Evolutionary conservation across 2,329 filamentous ascomycete species (phyloP), one percentile per base, ranked within the genome.

Genomic region (Fusarium pseudograminearum): DNA sequence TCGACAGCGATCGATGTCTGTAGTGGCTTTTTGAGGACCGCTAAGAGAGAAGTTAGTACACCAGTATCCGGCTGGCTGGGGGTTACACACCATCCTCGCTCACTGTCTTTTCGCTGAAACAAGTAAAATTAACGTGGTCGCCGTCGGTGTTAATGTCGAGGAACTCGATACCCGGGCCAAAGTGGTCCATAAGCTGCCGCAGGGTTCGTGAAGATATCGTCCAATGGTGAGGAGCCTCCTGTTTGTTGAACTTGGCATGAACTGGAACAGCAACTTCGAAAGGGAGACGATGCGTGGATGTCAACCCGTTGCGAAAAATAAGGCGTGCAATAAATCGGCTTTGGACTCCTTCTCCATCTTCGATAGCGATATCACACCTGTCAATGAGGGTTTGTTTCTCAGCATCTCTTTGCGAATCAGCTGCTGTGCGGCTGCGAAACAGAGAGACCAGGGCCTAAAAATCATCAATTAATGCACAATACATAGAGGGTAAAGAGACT

Each of bases 1-100:
- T 93, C 91, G 16, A 94, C 86, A 2, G 91, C 88, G 65, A 95
- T 92, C 31, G 91, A 92, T 12, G 92, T 95, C 72, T 93, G 91
- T 2, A 95, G 83, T 8, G 92, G 92, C 75, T 94, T 93, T 76
- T 93, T 94, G 45, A 94, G 80, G 18, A 93, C 89, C 73, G 92
- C 91, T 91, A 20, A 31, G 7, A 14, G 15, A 46, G 59, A 46
- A 60, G 72, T 71, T 55, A 68, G 56, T 20, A 26, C 52, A 57
- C 22, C 48, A 52, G 42, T 9, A 12, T 41, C 12, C 6, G 10
- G 24, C 16, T 20, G n/a, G 4, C 5, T 9, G 18, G 18, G 5
- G 41, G 45, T 9, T 36, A 75, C 78, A 15, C 67, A 81, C 81
- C 78, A 60, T 83, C 81, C 50, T 90, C 89, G 71, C 89, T 90